Evolutionary conservation across 208 protist genomes (phyloP), one percentile per base, ranked within the genome.

Genomic region (Herpetomonas samuelpessoai): DNA sequence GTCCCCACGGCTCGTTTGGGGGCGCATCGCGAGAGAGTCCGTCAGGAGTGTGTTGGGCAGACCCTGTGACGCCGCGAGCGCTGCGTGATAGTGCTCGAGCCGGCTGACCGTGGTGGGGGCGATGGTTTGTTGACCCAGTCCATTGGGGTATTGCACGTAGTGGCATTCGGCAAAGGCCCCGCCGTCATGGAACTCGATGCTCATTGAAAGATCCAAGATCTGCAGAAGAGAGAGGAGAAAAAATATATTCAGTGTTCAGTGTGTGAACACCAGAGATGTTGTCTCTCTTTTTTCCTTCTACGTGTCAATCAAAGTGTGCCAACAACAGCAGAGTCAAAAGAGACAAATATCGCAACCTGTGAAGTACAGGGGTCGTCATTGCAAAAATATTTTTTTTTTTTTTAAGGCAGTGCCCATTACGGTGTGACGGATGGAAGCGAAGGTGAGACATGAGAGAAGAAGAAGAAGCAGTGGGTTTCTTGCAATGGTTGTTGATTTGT

Each of bases 141-240:
- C 79, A 18, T 69, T 50, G 0, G 85, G 85, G 58, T 80, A 92
- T 55, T 92, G 85, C 1, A 76, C 76, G 50, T 71, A 88, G 10
- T 64, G 71, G 38, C 61, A 77, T 54, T 88, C 78, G 1, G 85
- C 70, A 56, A 85, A 92, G 29, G 85, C 79, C 1, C 85, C 85
- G 39, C 85, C 85, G 50, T 85, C 81, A 44, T 75, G 52, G 55
- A 57, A 77, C 19, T 84, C 56, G 27, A 80, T 18, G 53, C 24
- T 44, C 16, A 29, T 56, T 7, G 9, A 56, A 56, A 25, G 10
- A 22, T 56, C 26, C 9, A 48, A 6, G 24, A 4, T 48, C 3
- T 48, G 44, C 3, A 48, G 44, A 48, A 48, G 18, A 48, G 18
- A 48, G 18, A 48, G 18, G n/a, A n/a, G 18, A 48, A 48, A 48